Percentiles rank a stretch among this genome's conserved stretches.
phyloP scores from a whole-genome alignment of 257 asterid species.

The Solanum chmielewskii region DNA sequence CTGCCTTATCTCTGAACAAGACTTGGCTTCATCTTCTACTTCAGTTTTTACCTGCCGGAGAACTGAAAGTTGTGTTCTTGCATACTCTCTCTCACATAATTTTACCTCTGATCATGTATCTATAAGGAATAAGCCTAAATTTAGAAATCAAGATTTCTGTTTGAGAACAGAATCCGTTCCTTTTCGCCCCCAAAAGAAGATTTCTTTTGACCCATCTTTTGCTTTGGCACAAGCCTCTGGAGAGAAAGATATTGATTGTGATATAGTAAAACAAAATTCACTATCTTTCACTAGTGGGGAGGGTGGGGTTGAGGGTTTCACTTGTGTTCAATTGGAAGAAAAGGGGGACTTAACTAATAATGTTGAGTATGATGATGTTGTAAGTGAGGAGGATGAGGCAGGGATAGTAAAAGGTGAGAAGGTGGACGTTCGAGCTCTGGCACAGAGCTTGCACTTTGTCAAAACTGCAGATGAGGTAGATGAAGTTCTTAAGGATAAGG shows the following conservation, averaged over 20 bases:
- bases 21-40: constrained; percentile 10
- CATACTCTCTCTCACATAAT: not conserved
- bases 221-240: constrained; percentile 45
- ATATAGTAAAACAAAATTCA: constrained; percentile 12
- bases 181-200: constrained; percentile 15
- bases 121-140: constrained; percentile 2
- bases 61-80: constrained; percentile 24
- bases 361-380: not conserved
- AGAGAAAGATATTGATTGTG: constrained; percentile 27
- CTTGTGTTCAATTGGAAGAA: constrained; percentile 3
- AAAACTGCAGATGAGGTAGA: constrained; percentile 65
- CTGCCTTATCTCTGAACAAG: not conserved
- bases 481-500: constrained; percentile 43
- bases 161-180: not conserved
- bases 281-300: constrained; percentile 7
- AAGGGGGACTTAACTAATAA: not conserved
- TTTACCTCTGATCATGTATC: constrained; percentile 4
- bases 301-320: not conserved
- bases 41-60: constrained; percentile 20
- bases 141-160: constrained; percentile 1
- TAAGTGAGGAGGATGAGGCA: constrained; percentile 5
- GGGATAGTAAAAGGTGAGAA: constrained; percentile 7
- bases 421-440: constrained; percentile 61
- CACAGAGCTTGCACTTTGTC: constrained; percentile 30
- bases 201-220: constrained; percentile 22